Percentiles rank a stretch among this genome's conserved stretches.
These are phyloP conservation scores for Metschnikowia rubicola DNA, from an alignment of 805 yeast species.

Conservation along the genomic window DNA sequence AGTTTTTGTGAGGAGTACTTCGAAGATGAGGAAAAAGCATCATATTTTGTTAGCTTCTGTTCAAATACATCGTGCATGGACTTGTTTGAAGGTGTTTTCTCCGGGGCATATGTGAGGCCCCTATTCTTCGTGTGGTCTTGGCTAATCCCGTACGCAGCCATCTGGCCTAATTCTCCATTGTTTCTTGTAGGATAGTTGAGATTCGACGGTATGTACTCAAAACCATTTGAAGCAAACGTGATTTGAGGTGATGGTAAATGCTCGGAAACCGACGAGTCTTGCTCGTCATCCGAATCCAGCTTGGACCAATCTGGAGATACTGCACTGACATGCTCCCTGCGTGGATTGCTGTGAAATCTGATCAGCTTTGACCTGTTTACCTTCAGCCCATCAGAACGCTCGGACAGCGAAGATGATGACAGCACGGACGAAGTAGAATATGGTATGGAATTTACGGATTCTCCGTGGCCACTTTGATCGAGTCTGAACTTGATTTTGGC, in stretches of 20 bases:
- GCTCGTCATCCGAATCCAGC: not conserved
- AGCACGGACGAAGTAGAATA: conserved; percentile 5
- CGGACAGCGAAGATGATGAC: conserved; percentile 5
- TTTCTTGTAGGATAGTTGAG: not conserved
- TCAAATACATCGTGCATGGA: too few relatives aligned
- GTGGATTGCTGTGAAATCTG: not conserved
- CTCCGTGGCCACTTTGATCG: not conserved
- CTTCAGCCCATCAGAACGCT: not conserved
- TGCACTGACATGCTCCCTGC: not conserved
- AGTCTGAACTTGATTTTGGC: conserved; percentile 40
- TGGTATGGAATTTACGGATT: too few relatives aligned
- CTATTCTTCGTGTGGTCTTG: not conserved
- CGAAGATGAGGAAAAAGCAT: too few relatives aligned
- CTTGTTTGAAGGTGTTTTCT: too few relatives aligned
- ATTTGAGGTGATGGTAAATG: conserved; percentile 27
- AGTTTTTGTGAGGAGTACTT: too few relatives aligned
- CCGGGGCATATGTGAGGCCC: not conserved
- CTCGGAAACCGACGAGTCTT: conserved; percentile 27
- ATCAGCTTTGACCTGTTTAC: not conserved
- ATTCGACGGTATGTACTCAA: not conserved
- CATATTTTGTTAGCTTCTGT: too few relatives aligned
- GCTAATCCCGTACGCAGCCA: not conserved
- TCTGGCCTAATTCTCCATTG: not conserved
- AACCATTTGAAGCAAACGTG: conserved; percentile 1
- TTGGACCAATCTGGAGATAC: not conserved